Base-by-base conservation (phyloP, 2,329 filamentous ascomycete species). In the Trichoderma pleuroti region DNA sequence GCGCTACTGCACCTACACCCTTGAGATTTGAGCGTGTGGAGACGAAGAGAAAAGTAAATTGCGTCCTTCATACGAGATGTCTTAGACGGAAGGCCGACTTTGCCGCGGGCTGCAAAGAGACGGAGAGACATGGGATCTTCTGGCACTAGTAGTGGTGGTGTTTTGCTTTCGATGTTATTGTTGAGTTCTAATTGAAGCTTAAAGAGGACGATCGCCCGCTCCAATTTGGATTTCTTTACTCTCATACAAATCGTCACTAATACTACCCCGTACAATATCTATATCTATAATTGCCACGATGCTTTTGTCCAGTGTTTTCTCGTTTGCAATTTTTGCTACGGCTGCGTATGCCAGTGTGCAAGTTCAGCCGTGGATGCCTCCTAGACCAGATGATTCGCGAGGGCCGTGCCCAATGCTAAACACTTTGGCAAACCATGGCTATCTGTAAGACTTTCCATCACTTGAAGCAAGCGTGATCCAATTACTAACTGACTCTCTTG, bases 401-500 rank as follows among this genome's bases (percentile, higher is more conserved):
- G 65, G 71, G 5, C 75, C 75, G 8, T 76, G 75, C 63, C 75
- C 75, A 5, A 75, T 76, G 74, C 70, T 76, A 28, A 76, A 76
- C 62, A 74, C 74, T n/a, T 73, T 76, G 24, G 75, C 75, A 36
- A 73, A 75, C 59, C 75, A 76, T 72, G 73, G 72, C 52, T 75
- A 75, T 60, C 59, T 76, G 72, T 74, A 73, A 32, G 73, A 42
- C 30, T 28, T 9, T 8, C 30, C 16, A 16, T 52, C 5, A 1
- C 26, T 68, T 6, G 46, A 52, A 1, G 18, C 12, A 30, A 32
- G 10, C 5, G 18, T 46, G 5, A 12, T 12, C 3, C 6, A 12
- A 26, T 12, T 34, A 32, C 39, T 64, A 26, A 46, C 52, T 26
- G 4, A 32, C 28, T 36, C 0, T 28, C 32, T 52, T 11, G 14